Evolutionary conservation across 768 basidiomycete species (phyloP), one percentile per base, ranked within the genome.

Genomic region (Boletus coccyginus): DNA sequence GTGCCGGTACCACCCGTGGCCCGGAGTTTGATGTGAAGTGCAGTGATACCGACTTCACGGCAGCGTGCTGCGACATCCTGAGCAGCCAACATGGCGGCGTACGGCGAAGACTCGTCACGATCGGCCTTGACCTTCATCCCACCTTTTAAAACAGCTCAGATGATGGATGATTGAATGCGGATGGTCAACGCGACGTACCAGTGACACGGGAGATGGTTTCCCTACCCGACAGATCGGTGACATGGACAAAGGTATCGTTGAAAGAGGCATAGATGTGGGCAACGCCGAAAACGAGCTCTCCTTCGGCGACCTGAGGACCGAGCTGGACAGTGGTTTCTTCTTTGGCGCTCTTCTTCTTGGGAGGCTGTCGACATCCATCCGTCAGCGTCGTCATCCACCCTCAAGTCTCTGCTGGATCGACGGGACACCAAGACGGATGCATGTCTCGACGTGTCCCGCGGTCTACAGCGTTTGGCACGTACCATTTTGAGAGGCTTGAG

Each of bases 81-180:
- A 42, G 96, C 94, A 53, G 96, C 96, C 74, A 98, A 81, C 95
- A 97, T 96, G 73, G 95, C 94, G 50, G 94, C 93, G 71, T 97
- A 92, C 17, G 92, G 92, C 24, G 95, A 98, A 41, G 94, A 98
- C 79, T 99, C 97, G 79, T 99, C 97, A 77, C 97, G 90, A 77
- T 99, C 97, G 13, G 96, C 97, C 82, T 98, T 99, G 78, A 99
- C 97, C 81, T 98, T 98, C 97, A 98, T 98, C 58, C 97, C 97
- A 74, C 93, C 92, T 68, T 39, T 91, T 52, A 6, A 32, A 19
- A 17, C 1, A n/a, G 21, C 11, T 59, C 11, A 59, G 48, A 41
- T 7, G 17, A 39, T 3, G 33, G 14, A 2, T 14, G 10, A 24
- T 29, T 43, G 4, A 5, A 44, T 29, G 8, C 5, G 8, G 7